phyloP scores from a whole-genome alignment of 75 land plant genomes.

The Pseudotsuga menziesii region DNA sequence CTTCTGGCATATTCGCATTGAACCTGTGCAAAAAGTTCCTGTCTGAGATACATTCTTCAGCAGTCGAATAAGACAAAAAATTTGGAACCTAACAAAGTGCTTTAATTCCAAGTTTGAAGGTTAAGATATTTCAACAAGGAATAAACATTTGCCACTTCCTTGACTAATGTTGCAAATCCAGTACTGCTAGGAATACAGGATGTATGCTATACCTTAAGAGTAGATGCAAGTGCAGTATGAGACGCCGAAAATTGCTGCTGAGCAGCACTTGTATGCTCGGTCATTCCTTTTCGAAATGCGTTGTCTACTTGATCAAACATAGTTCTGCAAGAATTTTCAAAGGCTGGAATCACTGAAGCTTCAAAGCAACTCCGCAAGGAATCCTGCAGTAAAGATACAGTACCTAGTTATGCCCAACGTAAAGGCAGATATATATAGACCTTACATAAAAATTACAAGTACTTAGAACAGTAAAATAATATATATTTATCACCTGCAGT shows the following conservation, averaged over 20 bases:
- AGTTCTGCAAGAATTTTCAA: conserved; percentile 83
- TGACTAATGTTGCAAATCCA: no score
- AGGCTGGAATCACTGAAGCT: conserved; percentile 75
- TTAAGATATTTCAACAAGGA: no score
- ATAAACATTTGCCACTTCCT: no score
- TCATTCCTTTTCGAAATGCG: conserved; percentile 91
- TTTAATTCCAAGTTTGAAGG: no score
- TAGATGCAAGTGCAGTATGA: conserved; percentile 65
- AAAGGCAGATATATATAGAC: neutral
- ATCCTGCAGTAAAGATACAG: conserved; percentile 46
- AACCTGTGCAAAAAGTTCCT: no score
- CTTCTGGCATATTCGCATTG: no score
- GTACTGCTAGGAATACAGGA: neutral
- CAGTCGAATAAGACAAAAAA: no score
- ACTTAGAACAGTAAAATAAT: neutral
- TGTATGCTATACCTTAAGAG: conserved; percentile 54
- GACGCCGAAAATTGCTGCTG: conserved; percentile 70
- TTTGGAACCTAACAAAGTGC: no score
- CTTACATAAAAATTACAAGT: neutral
- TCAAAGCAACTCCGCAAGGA: conserved; percentile 71
- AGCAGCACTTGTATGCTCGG: conserved; percentile 66
- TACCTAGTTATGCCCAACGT: neutral
- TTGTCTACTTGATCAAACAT: conserved; percentile 98
- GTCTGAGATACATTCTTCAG: no score
- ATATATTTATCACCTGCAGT: conserved; percentile 61